These are phyloP conservation scores for Aspergillus fumigatus DNA, from an alignment of 2,329 filamentous ascomycete genomes.

Conservation along the genomic window DNA sequence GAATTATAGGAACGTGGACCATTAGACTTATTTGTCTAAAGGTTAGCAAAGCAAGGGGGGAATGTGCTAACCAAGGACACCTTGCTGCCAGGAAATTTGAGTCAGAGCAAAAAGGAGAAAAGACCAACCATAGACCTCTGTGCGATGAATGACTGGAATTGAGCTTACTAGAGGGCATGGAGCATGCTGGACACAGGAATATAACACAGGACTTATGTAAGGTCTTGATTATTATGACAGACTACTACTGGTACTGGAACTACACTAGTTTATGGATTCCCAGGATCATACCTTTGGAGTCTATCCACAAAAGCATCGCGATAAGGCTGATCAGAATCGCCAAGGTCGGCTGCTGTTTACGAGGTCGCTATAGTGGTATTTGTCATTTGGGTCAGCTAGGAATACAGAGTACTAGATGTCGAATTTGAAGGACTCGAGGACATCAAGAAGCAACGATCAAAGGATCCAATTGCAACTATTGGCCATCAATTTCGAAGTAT, in stretches of 20 bases:
- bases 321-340: constrained; percentile 15
- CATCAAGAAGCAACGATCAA: background rate
- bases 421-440: background rate
- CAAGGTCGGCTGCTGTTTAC: background rate
- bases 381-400: background rate
- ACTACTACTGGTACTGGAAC: constrained; percentile 28
- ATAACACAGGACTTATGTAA: constrained; percentile 24
- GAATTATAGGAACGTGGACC: constrained; percentile 22
- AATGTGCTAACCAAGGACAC: constrained; percentile 24
- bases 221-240: constrained; percentile 20
- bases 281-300: constrained; percentile 25
- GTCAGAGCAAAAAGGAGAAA: constrained; percentile 36
- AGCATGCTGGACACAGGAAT: constrained; percentile 28
- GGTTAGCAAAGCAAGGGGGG: background rate
- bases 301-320: constrained; percentile 31
- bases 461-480: background rate
- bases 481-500: background rate
- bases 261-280: constrained; percentile 26
- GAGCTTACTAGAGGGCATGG: constrained; percentile 20
- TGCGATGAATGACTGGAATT: constrained; percentile 22
- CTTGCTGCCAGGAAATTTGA: constrained; percentile 34
- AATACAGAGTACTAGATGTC: background rate
- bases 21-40: constrained; percentile 22
- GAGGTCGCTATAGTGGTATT: background rate
- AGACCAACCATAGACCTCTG: constrained; percentile 29